Percentiles rank a stretch among this genome's conserved stretches.
Evolutionary conservation across 2,329 filamentous ascomycete species (phyloP).

Genomic region (Fusarium palustre): DNA sequence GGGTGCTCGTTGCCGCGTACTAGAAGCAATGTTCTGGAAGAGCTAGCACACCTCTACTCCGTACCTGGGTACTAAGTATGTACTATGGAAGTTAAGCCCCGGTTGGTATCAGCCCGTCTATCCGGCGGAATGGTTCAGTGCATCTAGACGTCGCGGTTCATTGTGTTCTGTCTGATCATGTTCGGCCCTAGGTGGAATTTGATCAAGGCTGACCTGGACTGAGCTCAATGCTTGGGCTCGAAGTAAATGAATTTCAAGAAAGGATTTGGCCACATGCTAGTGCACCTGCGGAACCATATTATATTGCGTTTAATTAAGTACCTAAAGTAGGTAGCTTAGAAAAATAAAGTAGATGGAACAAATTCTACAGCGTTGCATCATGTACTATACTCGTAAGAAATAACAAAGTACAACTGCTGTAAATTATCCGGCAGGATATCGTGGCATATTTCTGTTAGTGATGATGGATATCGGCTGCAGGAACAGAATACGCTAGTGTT

Average conservation of each 20-base stretch:
- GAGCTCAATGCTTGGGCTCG: background rate
- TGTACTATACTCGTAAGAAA: background rate
- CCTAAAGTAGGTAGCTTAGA: background rate
- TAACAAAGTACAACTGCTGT: slow-evolving; percentile 14
- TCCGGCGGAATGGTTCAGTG: slow-evolving; percentile 1
- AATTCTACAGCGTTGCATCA: background rate
- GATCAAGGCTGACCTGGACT: slow-evolving; percentile 6
- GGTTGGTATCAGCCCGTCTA: background rate
- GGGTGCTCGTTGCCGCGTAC: slow-evolving; percentile 10
- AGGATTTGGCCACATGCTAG: background rate
- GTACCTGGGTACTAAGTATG: too few relatives aligned
- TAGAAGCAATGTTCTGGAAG: background rate
- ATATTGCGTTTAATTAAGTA: slow-evolving; percentile 7
- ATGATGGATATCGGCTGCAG: slow-evolving; percentile 41
- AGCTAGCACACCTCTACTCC: background rate
- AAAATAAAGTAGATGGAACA: background rate
- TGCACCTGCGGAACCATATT: slow-evolving; percentile 7
- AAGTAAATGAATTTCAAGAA: slow-evolving; percentile 12
- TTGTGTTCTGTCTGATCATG: background rate
- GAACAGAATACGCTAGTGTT: slow-evolving; percentile 52
- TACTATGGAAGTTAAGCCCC: slow-evolving; percentile 6
- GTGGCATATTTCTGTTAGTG: slow-evolving; percentile 5
- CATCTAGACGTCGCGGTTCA: background rate
- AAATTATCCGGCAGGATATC: slow-evolving; percentile 12
- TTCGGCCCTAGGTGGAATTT: background rate